A percentile compares a stretch with the other conserved stretches of the same genome.
phyloP scores from a whole-genome alignment of 306 rosid genomes.

The Cicer chorassanicum region DNA sequence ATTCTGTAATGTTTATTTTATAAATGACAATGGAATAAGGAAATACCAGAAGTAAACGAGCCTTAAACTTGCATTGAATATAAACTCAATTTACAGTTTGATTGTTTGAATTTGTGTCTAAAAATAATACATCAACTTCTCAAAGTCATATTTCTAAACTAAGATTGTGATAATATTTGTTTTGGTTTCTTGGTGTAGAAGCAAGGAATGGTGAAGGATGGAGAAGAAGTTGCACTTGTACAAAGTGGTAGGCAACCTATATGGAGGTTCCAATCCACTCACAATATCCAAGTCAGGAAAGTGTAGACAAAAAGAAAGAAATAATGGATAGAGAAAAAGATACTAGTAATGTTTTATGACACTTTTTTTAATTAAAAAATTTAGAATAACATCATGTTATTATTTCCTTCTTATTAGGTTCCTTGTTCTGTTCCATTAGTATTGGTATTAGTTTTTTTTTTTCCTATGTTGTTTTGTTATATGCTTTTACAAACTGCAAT shows the following conservation, averaged over 20 bases:
- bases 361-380: background rate
- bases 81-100: background rate
- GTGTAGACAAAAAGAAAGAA: conserved; percentile 45
- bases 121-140: background rate
- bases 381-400: background rate
- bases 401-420: background rate
- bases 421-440: background rate
- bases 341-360: background rate
- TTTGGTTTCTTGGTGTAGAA: conserved; percentile 52
- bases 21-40: too few species aligned
- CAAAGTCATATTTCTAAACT: background rate
- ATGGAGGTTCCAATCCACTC: conserved; percentile 98
- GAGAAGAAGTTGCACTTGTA: conserved; percentile 95
- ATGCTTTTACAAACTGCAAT: background rate
- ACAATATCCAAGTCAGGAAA: conserved; percentile 91
- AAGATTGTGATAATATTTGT: background rate
- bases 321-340: conserved; percentile 13
- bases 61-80: background rate
- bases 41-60: too few species aligned
- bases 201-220: conserved; percentile 94
- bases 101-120: background rate
- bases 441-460: background rate
- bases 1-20: too few species aligned
- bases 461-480: background rate
- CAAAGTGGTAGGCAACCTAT: conserved; percentile 99